Evolutionary conservation across 345 rosid genomes (phyloP).

Genomic region (Dipteronia sinensis): DNA sequence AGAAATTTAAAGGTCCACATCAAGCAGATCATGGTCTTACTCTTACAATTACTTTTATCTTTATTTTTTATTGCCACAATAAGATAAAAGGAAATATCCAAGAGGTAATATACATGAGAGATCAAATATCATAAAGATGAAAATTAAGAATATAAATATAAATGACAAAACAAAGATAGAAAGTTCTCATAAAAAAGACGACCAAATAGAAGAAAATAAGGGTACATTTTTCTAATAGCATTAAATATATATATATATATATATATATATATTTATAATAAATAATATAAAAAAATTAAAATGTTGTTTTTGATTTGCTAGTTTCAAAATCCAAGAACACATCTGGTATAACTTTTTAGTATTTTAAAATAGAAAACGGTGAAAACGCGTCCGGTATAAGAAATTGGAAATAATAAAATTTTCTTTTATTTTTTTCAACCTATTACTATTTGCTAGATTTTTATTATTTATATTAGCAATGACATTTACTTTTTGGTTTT

Average conservation of each 20-base stretch:
- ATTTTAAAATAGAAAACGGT: too few species aligned
- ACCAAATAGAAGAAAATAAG: not conserved
- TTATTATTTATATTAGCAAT: too few species aligned
- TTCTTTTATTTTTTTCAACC: too few species aligned
- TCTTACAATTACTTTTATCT: not conserved
- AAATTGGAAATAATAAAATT: too few species aligned
- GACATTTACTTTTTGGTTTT: too few species aligned
- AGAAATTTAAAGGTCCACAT: not conserved
- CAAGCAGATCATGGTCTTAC: not conserved
- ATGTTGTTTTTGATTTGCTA: not conserved
- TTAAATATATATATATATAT: too few species aligned
- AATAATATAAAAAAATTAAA: too few species aligned
- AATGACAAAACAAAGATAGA: not conserved
- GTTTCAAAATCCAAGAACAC: not conserved
- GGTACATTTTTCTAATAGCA: not conserved
- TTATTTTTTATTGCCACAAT: not conserved
- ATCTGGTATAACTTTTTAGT: too few species aligned
- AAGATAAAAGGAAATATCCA: not conserved
- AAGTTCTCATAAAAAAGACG: not conserved
- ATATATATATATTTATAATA: too few species aligned
- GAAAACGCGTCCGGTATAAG: too few species aligned
- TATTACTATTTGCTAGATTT: too few species aligned
- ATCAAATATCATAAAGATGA: not conserved
- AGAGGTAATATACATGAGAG: not conserved
- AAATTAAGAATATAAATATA: not conserved